Evolutionary conservation across 2,329 filamentous ascomycete genomes (phyloP).

Genomic region (Aspergillus aculeatinus): DNA sequence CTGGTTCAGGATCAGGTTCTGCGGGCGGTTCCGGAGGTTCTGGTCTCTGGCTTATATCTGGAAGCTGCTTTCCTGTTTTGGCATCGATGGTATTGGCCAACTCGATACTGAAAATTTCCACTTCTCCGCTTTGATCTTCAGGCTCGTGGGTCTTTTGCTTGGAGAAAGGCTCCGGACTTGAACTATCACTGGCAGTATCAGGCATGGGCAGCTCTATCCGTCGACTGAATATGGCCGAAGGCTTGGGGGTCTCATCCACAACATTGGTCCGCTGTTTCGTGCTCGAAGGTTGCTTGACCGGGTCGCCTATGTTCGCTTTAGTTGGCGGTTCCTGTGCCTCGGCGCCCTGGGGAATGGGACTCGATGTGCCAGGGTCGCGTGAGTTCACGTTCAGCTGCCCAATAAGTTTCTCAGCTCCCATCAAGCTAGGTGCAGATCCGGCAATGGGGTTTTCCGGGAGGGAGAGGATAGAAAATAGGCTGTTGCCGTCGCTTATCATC

Average conservation of each 20-base stretch:
- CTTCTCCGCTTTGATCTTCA: slow-evolving; percentile 7
- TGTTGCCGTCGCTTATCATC: slow-evolving; percentile 36
- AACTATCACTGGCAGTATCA: slow-evolving; percentile 39
- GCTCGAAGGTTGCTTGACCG: slow-evolving; percentile 20
- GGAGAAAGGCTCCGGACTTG: slow-evolving; percentile 23
- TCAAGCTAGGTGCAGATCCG: slow-evolving; percentile 46
- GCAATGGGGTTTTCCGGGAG: slow-evolving; percentile 35
- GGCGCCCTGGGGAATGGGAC: slow-evolving; percentile 30
- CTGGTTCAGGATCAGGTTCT: slow-evolving; percentile 15
- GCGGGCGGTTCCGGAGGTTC: slow-evolving; percentile 14
- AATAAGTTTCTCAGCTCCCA: slow-evolving; percentile 50
- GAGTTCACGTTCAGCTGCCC: slow-evolving; percentile 50
- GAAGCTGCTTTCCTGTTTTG: slow-evolving; percentile 38
- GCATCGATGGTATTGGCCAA: slow-evolving; percentile 45
- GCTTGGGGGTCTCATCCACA: slow-evolving; percentile 33
- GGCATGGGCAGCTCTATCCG: slow-evolving; percentile 41
- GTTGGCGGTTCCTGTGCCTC: slow-evolving; percentile 35
- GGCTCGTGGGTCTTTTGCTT: slow-evolving; percentile 12
- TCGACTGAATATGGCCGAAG: slow-evolving; percentile 31
- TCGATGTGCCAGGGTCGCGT: slow-evolving; percentile 35
- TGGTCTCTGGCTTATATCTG: slow-evolving; percentile 22
- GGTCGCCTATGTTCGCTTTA: slow-evolving; percentile 29
- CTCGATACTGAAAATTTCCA: slow-evolving; percentile 33
- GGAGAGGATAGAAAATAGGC: slow-evolving; percentile 39
- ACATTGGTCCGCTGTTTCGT: slow-evolving; percentile 15